These are phyloP conservation scores for Penicillium verhagenii DNA, from an alignment of 495 filamentous ascomycete genomes.

Conservation along the genomic window DNA sequence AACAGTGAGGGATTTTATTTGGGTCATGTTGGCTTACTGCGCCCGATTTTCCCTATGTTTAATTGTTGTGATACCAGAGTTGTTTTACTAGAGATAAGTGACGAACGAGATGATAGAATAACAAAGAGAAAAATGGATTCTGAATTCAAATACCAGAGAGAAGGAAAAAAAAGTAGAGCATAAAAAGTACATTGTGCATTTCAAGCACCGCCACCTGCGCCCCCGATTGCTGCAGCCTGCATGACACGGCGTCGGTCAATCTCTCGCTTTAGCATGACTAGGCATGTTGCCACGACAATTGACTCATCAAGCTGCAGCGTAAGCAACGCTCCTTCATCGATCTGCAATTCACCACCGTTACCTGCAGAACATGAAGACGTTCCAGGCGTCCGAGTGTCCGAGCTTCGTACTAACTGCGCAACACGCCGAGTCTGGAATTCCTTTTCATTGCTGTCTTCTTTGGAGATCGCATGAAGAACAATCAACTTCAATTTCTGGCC, in stretches of 20 bases:
- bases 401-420: conserved; percentile 46
- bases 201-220: conserved; percentile 15
- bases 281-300: conserved; percentile 50
- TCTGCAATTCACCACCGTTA: conserved; percentile 51
- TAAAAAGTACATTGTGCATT: background rate
- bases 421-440: conserved; percentile 18
- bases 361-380: conserved; percentile 42
- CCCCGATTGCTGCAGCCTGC: conserved; percentile 42
- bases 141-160: background rate
- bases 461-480: conserved; percentile 25
- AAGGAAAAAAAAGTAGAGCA: background rate
- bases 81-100: background rate
- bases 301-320: conserved; percentile 30
- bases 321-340: conserved; percentile 34
- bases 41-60: background rate
- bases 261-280: conserved; percentile 60
- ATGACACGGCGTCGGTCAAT: conserved; percentile 50
- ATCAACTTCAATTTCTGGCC: conserved; percentile 32
- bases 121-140: background rate
- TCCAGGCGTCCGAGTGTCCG: conserved; percentile 41
- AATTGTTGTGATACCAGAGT: background rate
- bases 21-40: too few relatives aligned
- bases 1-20: conserved; percentile 9
- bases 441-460: conserved; percentile 3
- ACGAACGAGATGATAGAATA: background rate